These are phyloP conservation scores for Citrus inodora DNA, from an alignment of 345 rosid species.

Conservation along the genomic window DNA sequence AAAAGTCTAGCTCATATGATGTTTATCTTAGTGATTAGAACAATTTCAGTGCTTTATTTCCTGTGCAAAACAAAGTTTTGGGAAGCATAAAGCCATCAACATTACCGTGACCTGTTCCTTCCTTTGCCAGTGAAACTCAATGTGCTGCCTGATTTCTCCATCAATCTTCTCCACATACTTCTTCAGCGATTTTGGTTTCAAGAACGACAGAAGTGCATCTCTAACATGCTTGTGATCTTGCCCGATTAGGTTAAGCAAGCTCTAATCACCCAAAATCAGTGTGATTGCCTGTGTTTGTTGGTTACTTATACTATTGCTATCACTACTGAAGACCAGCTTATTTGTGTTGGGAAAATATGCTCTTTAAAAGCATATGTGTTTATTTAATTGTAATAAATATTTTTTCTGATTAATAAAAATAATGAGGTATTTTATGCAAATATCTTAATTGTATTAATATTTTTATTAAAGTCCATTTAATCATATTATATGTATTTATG, in stretches of 20 bases:
- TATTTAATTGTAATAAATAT: no score
- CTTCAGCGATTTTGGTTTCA: conserved; percentile 59
- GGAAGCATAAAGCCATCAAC: background rate
- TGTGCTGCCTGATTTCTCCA: conserved; percentile 42
- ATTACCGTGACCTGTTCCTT: conserved; percentile 36
- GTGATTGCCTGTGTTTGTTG: conserved; percentile 31
- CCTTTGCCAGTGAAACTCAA: conserved; percentile 40
- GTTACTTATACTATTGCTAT: conserved; percentile 24
- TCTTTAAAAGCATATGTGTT: no score
- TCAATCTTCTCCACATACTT: conserved; percentile 49
- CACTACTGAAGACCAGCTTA: conserved; percentile 39
- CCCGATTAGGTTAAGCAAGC: conserved; percentile 33
- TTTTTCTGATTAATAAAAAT: no score
- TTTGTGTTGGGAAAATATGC: conserved; percentile 14
- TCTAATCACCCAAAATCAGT: conserved; percentile 33
- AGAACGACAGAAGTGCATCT: conserved; percentile 36
- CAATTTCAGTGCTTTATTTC: background rate
- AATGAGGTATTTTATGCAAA: no score
- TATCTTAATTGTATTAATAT: no score
- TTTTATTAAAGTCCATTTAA: no score
- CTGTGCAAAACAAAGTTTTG: background rate
- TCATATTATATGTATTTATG: no score
- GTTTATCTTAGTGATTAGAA: background rate
- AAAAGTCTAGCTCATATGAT: background rate
- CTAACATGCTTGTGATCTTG: conserved; percentile 52